These are phyloP conservation scores for Ogataea pilisensis DNA, from an alignment of 805 yeast species.

Conservation along the genomic window DNA sequence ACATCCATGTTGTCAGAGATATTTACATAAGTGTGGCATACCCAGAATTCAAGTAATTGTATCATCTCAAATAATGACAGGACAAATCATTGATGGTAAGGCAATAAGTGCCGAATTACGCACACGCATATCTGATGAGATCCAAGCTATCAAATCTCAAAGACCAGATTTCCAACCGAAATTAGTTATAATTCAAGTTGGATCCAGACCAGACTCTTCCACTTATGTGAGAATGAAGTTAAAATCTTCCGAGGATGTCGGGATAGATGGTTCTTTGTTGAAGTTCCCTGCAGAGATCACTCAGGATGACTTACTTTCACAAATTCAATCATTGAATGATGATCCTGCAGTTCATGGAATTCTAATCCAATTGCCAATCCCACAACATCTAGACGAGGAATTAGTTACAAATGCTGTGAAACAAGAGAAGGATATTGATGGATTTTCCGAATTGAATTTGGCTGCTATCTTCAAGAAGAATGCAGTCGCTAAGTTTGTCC, in stretches of 20 bases:
- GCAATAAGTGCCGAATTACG: conserved; percentile 46
- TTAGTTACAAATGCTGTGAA: conserved; percentile 76
- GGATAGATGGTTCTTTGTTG: conserved; percentile 61
- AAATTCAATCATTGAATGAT: conserved; percentile 60
- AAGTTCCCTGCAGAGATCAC: conserved; percentile 60
- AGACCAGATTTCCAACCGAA: conserved; percentile 63
- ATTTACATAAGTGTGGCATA: no score
- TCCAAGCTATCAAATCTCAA: conserved; percentile 38
- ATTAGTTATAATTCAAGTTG: conserved; percentile 84
- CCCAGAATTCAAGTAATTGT: no score
- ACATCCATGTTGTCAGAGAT: not conserved
- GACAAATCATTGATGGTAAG: conserved; percentile 55
- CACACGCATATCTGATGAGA: conserved; percentile 46
- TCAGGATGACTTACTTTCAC: conserved; percentile 56
- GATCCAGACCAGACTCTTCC: conserved; percentile 82
- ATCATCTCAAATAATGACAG: no score
- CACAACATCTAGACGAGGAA: conserved; percentile 73
- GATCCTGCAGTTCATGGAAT: conserved; percentile 82
- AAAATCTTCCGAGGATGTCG: conserved; percentile 84
- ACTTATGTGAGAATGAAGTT: conserved; percentile 90
- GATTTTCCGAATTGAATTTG: conserved; percentile 82
- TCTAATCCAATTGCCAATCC: conserved; percentile 87
- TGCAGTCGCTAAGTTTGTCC: conserved; percentile 77
- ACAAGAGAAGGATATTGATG: conserved; percentile 89
- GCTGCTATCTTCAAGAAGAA: conserved; percentile 89